Conservation (phyloP, 495 filamentous ascomycete genomes). For the Talaromyces trachyspermus region DNA sequence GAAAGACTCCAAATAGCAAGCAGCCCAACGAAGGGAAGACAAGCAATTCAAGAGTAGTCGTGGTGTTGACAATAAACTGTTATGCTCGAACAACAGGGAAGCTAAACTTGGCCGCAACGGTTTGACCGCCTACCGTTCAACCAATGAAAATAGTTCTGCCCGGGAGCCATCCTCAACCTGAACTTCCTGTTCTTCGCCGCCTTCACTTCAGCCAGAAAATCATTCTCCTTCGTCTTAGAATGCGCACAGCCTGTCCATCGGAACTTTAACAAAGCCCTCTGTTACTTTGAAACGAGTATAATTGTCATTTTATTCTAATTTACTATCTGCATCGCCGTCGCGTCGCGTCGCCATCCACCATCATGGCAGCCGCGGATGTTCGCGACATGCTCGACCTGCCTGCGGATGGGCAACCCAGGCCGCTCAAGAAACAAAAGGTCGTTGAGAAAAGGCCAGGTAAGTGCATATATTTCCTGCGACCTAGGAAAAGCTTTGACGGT, state of each 20-base stretch:
- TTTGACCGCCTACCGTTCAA: neutral
- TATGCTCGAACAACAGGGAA: constrained; percentile 4
- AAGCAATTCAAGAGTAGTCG: neutral
- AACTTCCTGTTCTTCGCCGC: no score
- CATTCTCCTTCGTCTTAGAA: constrained; percentile 13
- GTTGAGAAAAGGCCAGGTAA: constrained; percentile 61
- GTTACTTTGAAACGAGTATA: no score
- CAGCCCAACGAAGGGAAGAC: neutral
- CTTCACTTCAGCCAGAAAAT: no score
- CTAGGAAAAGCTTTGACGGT: constrained; percentile 27
- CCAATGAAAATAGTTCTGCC: neutral
- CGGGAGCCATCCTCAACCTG: neutral
- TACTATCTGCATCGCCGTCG: no score
- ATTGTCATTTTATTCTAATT: no score
- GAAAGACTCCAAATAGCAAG: neutral
- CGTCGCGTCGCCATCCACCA: constrained; percentile 14
- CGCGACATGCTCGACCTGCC: constrained; percentile 86
- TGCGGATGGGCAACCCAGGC: constrained; percentile 51
- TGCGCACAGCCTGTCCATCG: no score
- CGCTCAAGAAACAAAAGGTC: constrained; percentile 72
- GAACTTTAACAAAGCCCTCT: no score
- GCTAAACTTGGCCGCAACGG: constrained; percentile 7
- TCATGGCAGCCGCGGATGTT: constrained; percentile 74
- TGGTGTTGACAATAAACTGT: neutral
- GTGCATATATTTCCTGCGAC: constrained; percentile 32